Evolutionary conservation across 202 grass and related monocot genomes (phyloP).

Genomic region (Digitaria exilis): DNA sequence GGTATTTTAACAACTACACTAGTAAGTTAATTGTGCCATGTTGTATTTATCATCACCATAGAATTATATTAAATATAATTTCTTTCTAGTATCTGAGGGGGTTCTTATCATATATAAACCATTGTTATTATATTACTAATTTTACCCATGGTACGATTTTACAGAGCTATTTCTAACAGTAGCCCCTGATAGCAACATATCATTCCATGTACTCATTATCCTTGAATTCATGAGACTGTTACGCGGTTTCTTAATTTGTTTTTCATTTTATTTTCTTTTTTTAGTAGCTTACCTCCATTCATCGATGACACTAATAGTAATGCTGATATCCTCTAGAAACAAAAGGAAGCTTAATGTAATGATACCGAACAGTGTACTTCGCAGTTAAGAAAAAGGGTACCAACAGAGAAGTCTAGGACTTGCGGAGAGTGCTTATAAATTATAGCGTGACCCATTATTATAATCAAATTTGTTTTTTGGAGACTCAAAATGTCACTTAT

Average conservation of each 20-base stretch:
- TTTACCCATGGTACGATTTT: not conserved
- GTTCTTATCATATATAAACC: not conserved
- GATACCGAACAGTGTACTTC: not conserved
- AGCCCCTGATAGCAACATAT: conserved; percentile 6
- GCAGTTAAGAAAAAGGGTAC: not conserved
- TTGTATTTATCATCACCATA: not conserved
- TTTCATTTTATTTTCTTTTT: not conserved
- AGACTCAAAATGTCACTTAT: not conserved
- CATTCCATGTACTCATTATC: conserved; percentile 18
- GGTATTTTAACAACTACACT: not conserved
- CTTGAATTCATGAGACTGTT: not conserved
- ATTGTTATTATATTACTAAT: not conserved
- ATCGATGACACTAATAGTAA: not conserved
- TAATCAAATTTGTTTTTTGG: not conserved
- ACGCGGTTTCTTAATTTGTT: conserved; percentile 10
- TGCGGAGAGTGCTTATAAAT: not conserved
- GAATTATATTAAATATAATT: not conserved
- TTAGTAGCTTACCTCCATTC: not conserved
- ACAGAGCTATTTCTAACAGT: not conserved
- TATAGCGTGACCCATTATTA: not conserved
- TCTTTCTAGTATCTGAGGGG: conserved; percentile 15
- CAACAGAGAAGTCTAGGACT: not conserved
- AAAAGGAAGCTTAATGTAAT: not conserved
- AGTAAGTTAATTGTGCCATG: not conserved
- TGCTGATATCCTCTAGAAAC: not conserved